These are phyloP conservation scores for Fraxinus sp. DNA, from an alignment of 305 asterid species.

Conservation along the genomic window DNA sequence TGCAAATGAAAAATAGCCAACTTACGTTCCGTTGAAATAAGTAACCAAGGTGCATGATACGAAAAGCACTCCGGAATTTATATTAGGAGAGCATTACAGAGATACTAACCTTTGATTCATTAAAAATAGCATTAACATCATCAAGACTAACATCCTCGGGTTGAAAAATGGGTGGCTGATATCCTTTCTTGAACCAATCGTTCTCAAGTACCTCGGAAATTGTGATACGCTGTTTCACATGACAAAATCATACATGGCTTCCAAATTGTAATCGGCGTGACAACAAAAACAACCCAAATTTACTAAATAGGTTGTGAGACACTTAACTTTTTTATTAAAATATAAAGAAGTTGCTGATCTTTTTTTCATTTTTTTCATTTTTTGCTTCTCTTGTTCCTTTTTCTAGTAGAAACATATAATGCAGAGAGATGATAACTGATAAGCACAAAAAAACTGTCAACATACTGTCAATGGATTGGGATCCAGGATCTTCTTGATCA, in stretches of 20 bases:
- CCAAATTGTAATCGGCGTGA: background rate
- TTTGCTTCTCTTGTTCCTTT: background rate
- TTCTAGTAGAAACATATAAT: background rate
- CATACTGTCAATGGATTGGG: constrained; percentile 88
- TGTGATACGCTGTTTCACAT: constrained; percentile 67
- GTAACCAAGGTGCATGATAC: background rate
- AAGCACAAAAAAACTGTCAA: constrained; percentile 16
- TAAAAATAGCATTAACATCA: constrained; percentile 76
- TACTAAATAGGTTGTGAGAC: background rate
- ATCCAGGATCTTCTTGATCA: constrained; percentile 86
- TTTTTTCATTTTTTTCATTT: too few species aligned
- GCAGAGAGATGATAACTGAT: background rate
- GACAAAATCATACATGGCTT: background rate
- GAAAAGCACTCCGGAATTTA: background rate
- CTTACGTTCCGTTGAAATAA: background rate
- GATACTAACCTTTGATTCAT: constrained; percentile 57
- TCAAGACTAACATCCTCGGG: constrained; percentile 79
- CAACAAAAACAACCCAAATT: background rate
- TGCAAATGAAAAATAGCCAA: constrained; percentile 3
- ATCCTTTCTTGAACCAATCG: constrained; percentile 63
- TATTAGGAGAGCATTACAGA: background rate
- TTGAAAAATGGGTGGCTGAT: constrained; percentile 58
- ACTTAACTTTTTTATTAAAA: background rate
- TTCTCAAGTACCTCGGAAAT: constrained; percentile 67
- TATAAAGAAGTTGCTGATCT: background rate